Evolutionary conservation across 345 rosid species (phyloP), one percentile per base, ranked within the genome.

Genomic region (Murraya koenigii): DNA sequence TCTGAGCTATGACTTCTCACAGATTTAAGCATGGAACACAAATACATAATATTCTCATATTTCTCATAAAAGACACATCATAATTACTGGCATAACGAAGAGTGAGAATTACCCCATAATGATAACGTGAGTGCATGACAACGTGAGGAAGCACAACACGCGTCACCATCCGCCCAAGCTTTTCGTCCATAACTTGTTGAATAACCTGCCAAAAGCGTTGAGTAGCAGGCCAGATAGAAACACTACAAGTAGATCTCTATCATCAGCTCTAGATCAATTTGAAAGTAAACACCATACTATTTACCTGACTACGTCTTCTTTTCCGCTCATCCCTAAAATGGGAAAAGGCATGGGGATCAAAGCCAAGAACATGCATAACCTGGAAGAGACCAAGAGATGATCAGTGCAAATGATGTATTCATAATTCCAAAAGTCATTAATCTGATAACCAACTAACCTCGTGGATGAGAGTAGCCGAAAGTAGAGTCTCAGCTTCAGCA

Each of bases 341-440:
- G 35, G 98, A 87, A 85, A 97, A 97, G 71, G 99, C 99, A 81
- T 97, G 99, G 0, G 97, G 99, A 85, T 97, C 99, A 88, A 94
- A 97, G 59, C 99, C 99, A 77, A 97, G 97, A 83, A 97, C 99
- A 69, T 97, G 99, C 99, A 94, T 94, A 78, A 97, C 99, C 97
- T 92, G 88, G 69, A 81, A 80, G 47, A 63, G 19, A 65, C n/a
- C 11, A 74, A 79, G 28, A 8, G 73, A 26, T 26, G 64, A 76
- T 78, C 30, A 76, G 56, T 3, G 30, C 19, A 80, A 22, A 65
- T 35, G 69, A 26, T 25, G 8, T 61, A 58, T 54, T 30, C 76
- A 23, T 14, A 33, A 58, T 55, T 78, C 59, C 44, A 33, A 77
- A 47, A 49, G 26, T 56, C 62, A 83, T 10, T 6, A 73, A 77